phyloP scores from a whole-genome alignment of 2,329 filamentous ascomycete species.

The Knufia petricola region DNA sequence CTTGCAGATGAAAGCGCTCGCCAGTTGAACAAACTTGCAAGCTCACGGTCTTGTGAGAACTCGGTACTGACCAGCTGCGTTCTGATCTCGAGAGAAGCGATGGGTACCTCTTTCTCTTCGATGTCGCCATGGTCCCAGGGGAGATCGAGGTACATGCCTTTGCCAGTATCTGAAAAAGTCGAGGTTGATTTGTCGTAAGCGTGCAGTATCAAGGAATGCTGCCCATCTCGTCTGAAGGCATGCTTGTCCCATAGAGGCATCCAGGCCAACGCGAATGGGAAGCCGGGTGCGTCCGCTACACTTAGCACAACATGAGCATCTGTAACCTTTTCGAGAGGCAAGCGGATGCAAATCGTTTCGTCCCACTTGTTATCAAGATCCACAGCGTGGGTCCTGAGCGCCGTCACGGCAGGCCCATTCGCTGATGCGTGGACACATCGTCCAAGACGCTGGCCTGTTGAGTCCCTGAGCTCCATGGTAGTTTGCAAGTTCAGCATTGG shows the following conservation, averaged over 20 bases:
- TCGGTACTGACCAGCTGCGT: conserved; percentile 90
- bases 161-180: conserved; percentile 53
- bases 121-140: conserved; percentile 52
- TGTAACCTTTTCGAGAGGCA: conserved; percentile 70
- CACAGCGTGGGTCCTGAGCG: conserved; percentile 76
- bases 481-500: conserved; percentile 71
- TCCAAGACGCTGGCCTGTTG: conserved; percentile 71
- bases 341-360: conserved; percentile 71
- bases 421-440: conserved; percentile 80
- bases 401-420: conserved; percentile 66
- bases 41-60: conserved; percentile 82
- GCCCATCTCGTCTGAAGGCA: conserved; percentile 79
- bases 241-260: conserved; percentile 89
- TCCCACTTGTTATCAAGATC: conserved; percentile 77
- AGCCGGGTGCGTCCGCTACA: conserved; percentile 72
- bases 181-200: conserved; percentile 86
- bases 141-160: conserved; percentile 75
- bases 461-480: conserved; percentile 75
- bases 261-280: conserved; percentile 84
- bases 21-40: conserved; percentile 80
- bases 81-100: conserved; percentile 68
- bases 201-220: conserved; percentile 73
- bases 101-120: conserved; percentile 50
- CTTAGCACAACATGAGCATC: conserved; percentile 82
- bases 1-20: conserved; percentile 63